These are phyloP conservation scores for Yarrowia divulgata DNA, from an alignment of 805 yeast species.

Conservation along the genomic window DNA sequence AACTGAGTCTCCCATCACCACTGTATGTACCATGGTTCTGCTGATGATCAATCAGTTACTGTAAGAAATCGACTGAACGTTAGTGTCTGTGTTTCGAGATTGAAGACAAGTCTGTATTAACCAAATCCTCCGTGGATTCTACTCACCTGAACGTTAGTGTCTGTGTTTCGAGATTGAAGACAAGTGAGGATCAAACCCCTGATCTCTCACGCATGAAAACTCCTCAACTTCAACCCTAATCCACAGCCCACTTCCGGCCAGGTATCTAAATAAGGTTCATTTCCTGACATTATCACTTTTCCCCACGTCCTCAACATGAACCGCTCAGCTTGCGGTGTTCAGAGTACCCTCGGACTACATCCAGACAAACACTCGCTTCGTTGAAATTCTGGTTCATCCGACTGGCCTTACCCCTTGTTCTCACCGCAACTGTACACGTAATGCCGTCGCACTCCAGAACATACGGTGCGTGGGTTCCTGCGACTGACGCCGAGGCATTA, in stretches of 20 bases:
- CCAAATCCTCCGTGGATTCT: no score
- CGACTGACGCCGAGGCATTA: no score
- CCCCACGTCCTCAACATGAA: neutral
- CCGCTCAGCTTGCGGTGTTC: neutral
- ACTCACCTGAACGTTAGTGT: no score
- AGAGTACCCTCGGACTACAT: neutral
- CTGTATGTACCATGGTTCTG: no score
- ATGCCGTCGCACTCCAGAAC: no score
- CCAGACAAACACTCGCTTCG: neutral
- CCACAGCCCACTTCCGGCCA: neutral
- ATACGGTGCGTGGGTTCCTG: no score
- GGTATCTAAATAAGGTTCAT: neutral
- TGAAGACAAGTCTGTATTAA: no score
- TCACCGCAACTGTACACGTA: no score
- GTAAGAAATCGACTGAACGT: neutral
- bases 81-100: no score
- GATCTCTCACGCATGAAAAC: neutral
- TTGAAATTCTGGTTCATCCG: neutral
- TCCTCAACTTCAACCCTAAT: neutral
- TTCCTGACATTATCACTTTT: neutral
- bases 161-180: neutral
- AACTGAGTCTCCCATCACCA: no score
- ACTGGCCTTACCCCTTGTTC: no score
- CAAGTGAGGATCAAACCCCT: neutral
- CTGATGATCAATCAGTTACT: no score